Evolutionary conservation across 306 rosid species (phyloP).

Genomic region (Dalbergia oliveri): DNA sequence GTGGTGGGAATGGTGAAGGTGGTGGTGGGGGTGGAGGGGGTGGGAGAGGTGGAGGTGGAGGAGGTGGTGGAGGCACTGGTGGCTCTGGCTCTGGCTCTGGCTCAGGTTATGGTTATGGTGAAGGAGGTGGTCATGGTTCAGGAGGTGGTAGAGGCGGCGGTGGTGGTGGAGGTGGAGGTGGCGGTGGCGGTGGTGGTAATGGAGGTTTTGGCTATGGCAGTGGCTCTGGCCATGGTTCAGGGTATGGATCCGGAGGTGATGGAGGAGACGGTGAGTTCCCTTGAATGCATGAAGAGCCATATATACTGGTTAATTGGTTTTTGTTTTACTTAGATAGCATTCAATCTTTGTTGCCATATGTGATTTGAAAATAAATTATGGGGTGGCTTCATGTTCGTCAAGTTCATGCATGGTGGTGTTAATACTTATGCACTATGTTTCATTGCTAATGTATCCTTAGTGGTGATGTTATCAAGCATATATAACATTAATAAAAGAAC

Average conservation of each 20-base stretch:
- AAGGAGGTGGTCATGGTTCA: constrained; percentile 47
- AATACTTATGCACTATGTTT: neutral
- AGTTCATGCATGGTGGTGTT: constrained; percentile 44
- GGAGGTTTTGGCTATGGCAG: constrained; percentile 47
- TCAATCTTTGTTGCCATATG: neutral
- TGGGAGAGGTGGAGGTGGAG: constrained; percentile 47
- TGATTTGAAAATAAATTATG: constrained; percentile 50
- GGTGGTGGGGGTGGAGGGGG: constrained; percentile 55
- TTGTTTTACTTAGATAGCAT: constrained; percentile 22
- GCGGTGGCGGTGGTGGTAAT: constrained; percentile 24
- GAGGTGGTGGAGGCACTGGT: constrained; percentile 53
- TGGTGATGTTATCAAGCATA: constrained; percentile 10
- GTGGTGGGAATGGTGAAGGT: constrained; percentile 48
- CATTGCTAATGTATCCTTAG: neutral
- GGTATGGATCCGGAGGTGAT: constrained; percentile 63
- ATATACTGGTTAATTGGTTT: neutral
- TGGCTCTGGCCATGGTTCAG: constrained; percentile 62
- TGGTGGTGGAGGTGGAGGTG: constrained; percentile 33
- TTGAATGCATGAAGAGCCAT: constrained; percentile 35
- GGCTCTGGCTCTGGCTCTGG: constrained; percentile 58
- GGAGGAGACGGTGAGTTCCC: constrained; percentile 50
- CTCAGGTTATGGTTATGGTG: neutral
- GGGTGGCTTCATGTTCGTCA: constrained; percentile 20
- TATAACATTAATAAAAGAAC: constrained; percentile 36
- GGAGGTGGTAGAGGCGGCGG: constrained; percentile 43